A percentile compares a stretch with the other conserved stretches of the same genome.
phyloP scores from a whole-genome alignment of 2,329 filamentous ascomycete genomes.

The Aspergillus neoniger region DNA sequence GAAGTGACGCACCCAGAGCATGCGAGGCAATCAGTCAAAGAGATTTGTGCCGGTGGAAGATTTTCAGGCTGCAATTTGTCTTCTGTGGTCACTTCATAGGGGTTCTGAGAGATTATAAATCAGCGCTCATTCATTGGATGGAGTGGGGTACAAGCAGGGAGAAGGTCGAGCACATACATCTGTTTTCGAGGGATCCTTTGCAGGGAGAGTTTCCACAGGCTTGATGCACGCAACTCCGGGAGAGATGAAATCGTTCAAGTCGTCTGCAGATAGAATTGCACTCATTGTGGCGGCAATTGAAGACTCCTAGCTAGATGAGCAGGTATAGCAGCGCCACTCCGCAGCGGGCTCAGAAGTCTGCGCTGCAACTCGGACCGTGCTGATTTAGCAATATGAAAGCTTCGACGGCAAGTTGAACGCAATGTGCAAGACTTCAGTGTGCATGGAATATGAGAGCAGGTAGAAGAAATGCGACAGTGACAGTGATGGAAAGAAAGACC shows the following conservation, averaged over 20 bases:
- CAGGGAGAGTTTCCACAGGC: conserved; percentile 86
- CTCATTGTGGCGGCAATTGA: conserved; percentile 66
- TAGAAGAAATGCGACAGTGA: conserved; percentile 12
- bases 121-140: conserved; percentile 17
- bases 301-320: conserved; percentile 15
- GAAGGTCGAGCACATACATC: conserved; percentile 39
- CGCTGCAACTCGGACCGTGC: neutral
- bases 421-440: neutral
- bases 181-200: conserved; percentile 53
- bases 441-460: neutral
- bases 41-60: conserved; percentile 81
- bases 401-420: neutral
- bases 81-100: conserved; percentile 90
- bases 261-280: conserved; percentile 93
- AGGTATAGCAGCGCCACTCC: conserved; percentile 10
- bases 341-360: neutral
- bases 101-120: conserved; percentile 46
- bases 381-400: neutral
- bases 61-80: conserved; percentile 65
- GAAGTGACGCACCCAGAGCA: conserved; percentile 98
- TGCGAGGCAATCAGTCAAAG: conserved; percentile 92
- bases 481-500: conserved; percentile 20
- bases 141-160: conserved; percentile 5
- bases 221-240: conserved; percentile 98
- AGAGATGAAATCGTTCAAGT: conserved; percentile 98